A percentile compares a stretch with the other conserved stretches of the same genome.
phyloP scores from a whole-genome alignment of 495 filamentous ascomycete species.

The Cryomyces minteri region DNA sequence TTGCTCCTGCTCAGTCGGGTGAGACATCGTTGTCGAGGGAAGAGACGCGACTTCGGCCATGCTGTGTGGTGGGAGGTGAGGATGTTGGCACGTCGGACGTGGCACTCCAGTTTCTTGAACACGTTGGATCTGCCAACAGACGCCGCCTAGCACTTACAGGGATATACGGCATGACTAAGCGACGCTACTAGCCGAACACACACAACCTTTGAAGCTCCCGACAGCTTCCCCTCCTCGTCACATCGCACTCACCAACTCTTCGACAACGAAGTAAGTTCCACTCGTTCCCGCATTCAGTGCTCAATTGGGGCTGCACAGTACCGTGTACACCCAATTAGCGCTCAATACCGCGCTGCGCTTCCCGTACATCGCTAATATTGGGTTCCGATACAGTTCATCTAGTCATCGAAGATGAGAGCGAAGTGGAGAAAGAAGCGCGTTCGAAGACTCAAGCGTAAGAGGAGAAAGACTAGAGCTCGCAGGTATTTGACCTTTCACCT shows the following conservation, averaged over 20 bases:
- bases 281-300: background rate
- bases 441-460: constrained; percentile 94
- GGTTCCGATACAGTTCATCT: constrained; percentile 5
- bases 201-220: no score
- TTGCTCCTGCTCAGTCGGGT: no score
- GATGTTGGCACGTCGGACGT: no score
- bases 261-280: constrained; percentile 12
- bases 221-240: background rate
- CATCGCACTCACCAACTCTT: constrained; percentile 12
- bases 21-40: no score
- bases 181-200: no score
- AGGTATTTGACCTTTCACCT: constrained; percentile 38
- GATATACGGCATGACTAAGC: no score
- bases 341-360: constrained; percentile 1
- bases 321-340: background rate
- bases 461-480: constrained; percentile 94
- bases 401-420: constrained; percentile 70
- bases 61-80: no score
- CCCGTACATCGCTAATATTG: constrained; percentile 21
- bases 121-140: no score
- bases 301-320: background rate
- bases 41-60: no score
- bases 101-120: no score
- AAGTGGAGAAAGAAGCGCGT: constrained; percentile 99
- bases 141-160: no score